Evolutionary conservation across 2,329 filamentous ascomycete species (phyloP).

Genomic region (Xylaria sp.): DNA sequence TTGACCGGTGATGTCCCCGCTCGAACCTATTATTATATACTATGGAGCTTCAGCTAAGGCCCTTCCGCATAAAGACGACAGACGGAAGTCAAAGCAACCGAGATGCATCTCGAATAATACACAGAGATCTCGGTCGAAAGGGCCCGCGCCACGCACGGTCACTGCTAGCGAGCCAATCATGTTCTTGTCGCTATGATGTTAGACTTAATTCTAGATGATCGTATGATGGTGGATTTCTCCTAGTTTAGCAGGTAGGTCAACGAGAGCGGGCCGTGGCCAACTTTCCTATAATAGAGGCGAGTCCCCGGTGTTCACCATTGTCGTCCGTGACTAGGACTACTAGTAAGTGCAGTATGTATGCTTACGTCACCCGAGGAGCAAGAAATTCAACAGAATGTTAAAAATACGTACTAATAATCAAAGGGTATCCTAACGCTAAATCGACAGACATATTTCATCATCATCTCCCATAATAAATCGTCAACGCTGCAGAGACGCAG

Average conservation of each 20-base stretch:
- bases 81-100: background rate
- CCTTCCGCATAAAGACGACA: background rate
- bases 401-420: background rate
- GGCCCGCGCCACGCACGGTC: background rate
- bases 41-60: background rate
- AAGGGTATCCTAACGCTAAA: conserved; percentile 31
- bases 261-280: too few species aligned
- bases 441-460: conserved; percentile 1
- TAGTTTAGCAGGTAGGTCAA: too few species aligned
- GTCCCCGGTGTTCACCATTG: background rate
- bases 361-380: background rate
- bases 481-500: background rate
- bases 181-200: background rate
- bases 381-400: background rate
- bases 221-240: conserved; percentile 8
- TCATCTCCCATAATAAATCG: background rate
- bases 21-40: background rate
- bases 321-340: background rate
- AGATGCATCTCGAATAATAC: background rate
- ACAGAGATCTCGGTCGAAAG: background rate
- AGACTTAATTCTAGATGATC: background rate
- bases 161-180: conserved; percentile 2
- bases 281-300: background rate
- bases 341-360: background rate
- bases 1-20: background rate